These are phyloP conservation scores for Mycena latifolia DNA, from an alignment of 768 basidiomycete species.

Conservation along the genomic window DNA sequence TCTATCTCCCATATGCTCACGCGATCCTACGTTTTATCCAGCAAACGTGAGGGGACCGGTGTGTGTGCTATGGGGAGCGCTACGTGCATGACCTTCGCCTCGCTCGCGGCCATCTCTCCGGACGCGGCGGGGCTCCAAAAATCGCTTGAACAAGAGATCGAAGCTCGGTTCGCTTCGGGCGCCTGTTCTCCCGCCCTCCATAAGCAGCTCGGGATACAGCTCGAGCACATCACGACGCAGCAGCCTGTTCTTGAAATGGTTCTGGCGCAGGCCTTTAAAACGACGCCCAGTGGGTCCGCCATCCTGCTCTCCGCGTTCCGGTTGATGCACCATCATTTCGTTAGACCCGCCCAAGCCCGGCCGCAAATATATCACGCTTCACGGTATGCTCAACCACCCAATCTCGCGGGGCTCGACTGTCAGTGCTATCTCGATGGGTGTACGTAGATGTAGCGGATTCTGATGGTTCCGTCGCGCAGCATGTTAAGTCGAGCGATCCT, in stretches of 20 bases:
- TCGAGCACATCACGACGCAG: too few species aligned
- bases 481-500: neutral
- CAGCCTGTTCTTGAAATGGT: too few species aligned
- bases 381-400: neutral
- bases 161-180: too few species aligned
- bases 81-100: neutral
- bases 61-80: neutral
- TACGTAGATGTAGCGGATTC: neutral
- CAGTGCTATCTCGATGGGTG: too few species aligned
- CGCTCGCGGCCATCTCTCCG: neutral
- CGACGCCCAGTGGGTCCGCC: too few species aligned
- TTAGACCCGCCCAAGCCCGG: neutral
- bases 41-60: neutral
- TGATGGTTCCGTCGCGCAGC: neutral
- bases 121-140: neutral
- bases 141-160: neutral
- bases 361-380: neutral
- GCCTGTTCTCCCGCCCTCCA: too few species aligned
- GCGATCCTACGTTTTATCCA: too few species aligned
- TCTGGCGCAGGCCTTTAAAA: too few species aligned
- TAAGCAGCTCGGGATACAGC: too few species aligned
- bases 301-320: too few species aligned
- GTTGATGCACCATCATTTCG: neutral
- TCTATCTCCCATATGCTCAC: too few species aligned
- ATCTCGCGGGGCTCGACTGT: neutral